Evolutionary conservation across 768 basidiomycete genomes (phyloP), one percentile per base, ranked within the genome.

Genomic region (Russula earlei): DNA sequence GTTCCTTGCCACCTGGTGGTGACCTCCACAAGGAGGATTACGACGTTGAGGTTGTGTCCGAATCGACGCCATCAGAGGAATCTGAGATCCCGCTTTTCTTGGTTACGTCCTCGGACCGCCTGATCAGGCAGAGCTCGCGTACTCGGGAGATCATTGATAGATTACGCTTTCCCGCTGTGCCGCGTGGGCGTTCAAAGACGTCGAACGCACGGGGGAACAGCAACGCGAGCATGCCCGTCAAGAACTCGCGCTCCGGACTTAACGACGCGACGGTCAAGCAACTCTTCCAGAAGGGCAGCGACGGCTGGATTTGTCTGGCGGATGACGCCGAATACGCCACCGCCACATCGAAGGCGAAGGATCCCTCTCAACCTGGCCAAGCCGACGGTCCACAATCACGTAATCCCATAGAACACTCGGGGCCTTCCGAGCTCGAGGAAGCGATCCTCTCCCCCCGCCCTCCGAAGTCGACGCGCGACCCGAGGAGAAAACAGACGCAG

Each of bases 131-230:
- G 11, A 72, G 78, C 20, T 83, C 81, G 20, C 77, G 76, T 63
- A 83, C 82, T 19, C 74, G 82, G 12, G 76, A 79, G 59, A 78
- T 83, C 40, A 78, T 83, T 29, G 81, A 83, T 59, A 72, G 74
- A 34, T 65, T 83, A 38, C 75, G 79, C 51, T 78, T 74, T 7
- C 65, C 68, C 43, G 54, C 62, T 15, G 49, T 63, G 3, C 61
- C 64, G 20, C 64, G 66, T 11, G 48, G 62, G 37, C 62, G 52
- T 14, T 41, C 59, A 25, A 62, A 61, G 56, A 46, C 49, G 15
- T 41, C 37, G 3, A 44, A 27, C 27, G 24, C 56, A 11, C 43
- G 50, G 24, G 43, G 22, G 20, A 50, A 20, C 40, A 24, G 38
- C 15, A 38, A 19, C 43, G 22, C 57, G 22, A 36, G 38, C 27